These are phyloP conservation scores for Botrytis porri DNA, from an alignment of 2,329 filamentous ascomycete species.

Conservation along the genomic window DNA sequence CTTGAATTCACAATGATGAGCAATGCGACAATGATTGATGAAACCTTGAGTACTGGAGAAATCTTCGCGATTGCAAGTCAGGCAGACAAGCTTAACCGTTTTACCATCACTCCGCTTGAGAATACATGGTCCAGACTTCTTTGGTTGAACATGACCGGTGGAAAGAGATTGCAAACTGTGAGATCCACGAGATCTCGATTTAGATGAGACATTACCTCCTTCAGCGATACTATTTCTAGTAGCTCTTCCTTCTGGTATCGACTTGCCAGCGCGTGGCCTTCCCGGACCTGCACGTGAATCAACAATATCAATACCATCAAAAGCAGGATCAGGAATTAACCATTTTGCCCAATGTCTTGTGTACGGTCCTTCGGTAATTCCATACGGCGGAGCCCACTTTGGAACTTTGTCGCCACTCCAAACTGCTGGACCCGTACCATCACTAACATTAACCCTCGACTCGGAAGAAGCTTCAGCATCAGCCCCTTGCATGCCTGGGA, in stretches of 20 bases:
- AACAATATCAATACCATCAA: conserved; percentile 64
- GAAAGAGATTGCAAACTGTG: conserved; percentile 68
- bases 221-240: conserved; percentile 74
- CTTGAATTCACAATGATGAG: conserved; percentile 89
- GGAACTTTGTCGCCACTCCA: conserved; percentile 63
- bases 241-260: conserved; percentile 65
- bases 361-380: conserved; percentile 88
- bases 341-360: conserved; percentile 92
- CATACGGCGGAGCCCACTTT: conserved; percentile 81
- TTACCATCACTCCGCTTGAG: conserved; percentile 82
- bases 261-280: conserved; percentile 40
- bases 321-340: conserved; percentile 84
- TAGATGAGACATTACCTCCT: conserved; percentile 42
- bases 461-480: conserved; percentile 44
- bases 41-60: conserved; percentile 98
- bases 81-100: conserved; percentile 85
- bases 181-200: conserved; percentile 55
- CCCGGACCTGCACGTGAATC: conserved; percentile 38
- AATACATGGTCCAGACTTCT: conserved; percentile 77
- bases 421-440: conserved; percentile 70
- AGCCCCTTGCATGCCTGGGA: conserved; percentile 67
- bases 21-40: conserved; percentile 97
- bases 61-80: conserved; percentile 83
- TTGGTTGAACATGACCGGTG: conserved; percentile 67
- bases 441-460: conserved; percentile 67